These are phyloP conservation scores for Strobilomyces confusus DNA, from an alignment of 768 basidiomycete genomes.

Conservation along the genomic window DNA sequence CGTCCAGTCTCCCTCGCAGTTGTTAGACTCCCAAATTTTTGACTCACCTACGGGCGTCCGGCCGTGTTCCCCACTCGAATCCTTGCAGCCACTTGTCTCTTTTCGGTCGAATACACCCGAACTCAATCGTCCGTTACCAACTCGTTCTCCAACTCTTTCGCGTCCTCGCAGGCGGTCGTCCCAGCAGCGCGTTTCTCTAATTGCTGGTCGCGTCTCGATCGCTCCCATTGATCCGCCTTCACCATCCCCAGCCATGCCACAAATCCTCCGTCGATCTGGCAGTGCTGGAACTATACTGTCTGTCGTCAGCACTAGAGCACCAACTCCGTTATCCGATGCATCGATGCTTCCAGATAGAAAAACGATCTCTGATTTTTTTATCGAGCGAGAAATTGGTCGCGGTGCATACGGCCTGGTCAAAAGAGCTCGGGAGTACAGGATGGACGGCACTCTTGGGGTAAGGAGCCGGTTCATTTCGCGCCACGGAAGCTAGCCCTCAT, in stretches of 20 bases:
- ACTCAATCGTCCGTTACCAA: slow-evolving; percentile 28
- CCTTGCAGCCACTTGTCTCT: slow-evolving; percentile 17
- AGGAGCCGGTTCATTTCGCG: slow-evolving; percentile 33
- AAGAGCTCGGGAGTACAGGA: slow-evolving; percentile 71
- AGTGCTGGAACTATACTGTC: slow-evolving; percentile 65
- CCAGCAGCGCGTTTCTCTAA: slow-evolving; percentile 78
- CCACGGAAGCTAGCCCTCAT: slow-evolving; percentile 4
- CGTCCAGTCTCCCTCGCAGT: slow-evolving; percentile 26
- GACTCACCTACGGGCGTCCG: slow-evolving; percentile 33
- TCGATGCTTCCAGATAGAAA: slow-evolving; percentile 47
- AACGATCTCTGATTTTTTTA: slow-evolving; percentile 81
- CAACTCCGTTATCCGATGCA: slow-evolving; percentile 46
- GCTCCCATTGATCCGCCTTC: slow-evolving; percentile 73
- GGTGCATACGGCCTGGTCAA: slow-evolving; percentile 97
- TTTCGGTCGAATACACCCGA: slow-evolving; percentile 19
- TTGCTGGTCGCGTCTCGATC: slow-evolving; percentile 78
- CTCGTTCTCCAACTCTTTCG: slow-evolving; percentile 53
- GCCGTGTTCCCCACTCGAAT: slow-evolving; percentile 29
- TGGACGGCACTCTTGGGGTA: slow-evolving; percentile 81
- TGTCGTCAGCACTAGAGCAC: slow-evolving; percentile 56
- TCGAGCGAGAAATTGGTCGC: slow-evolving; percentile 85
- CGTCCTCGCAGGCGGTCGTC: slow-evolving; percentile 75
- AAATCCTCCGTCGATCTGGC: slow-evolving; percentile 57
- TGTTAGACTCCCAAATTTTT: slow-evolving; percentile 29
- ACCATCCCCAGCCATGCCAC: slow-evolving; percentile 55